These are phyloP conservation scores for Cyphellophora attinorum DNA, from an alignment of 2,329 filamentous ascomycete genomes.

Conservation along the genomic window DNA sequence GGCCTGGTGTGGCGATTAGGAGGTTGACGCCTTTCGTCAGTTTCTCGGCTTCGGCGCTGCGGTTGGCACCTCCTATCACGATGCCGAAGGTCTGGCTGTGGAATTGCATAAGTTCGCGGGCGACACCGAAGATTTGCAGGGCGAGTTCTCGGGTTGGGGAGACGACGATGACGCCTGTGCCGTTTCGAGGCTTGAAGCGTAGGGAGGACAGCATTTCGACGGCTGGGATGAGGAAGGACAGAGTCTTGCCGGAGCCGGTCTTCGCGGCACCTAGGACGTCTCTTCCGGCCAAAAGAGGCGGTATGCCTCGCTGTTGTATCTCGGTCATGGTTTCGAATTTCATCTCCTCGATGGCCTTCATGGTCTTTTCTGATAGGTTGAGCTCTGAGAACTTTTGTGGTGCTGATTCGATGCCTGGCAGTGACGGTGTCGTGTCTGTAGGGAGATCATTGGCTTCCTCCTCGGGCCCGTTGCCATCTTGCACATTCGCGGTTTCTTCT, in stretches of 20 bases:
- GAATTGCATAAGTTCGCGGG: constrained; percentile 80
- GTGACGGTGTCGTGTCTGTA: constrained; percentile 39
- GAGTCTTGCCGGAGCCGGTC: constrained; percentile 90
- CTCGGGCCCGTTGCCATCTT: neutral
- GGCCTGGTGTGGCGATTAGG: constrained; percentile 84
- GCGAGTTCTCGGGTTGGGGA: constrained; percentile 90
- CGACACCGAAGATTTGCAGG: constrained; percentile 92
- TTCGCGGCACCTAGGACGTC: constrained; percentile 94
- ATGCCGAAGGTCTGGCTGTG: constrained; percentile 96
- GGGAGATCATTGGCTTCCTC: constrained; percentile 37
- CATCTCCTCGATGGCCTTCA: constrained; percentile 83
- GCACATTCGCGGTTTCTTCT: neutral
- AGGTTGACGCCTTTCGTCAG: constrained; percentile 89
- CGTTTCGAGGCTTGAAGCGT: constrained; percentile 90
- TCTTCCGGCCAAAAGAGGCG: constrained; percentile 75
- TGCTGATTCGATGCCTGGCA: constrained; percentile 51
- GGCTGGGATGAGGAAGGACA: constrained; percentile 88
- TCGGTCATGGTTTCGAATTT: constrained; percentile 92
- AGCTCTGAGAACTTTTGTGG: constrained; percentile 70
- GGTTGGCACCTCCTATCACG: constrained; percentile 89
- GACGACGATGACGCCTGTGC: constrained; percentile 82
- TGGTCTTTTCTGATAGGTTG: constrained; percentile 77
- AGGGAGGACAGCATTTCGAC: constrained; percentile 86
- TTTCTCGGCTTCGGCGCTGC: constrained; percentile 86
- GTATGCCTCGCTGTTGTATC: constrained; percentile 81